Base-by-base conservation (phyloP, 768 basidiomycete genomes). In the Candolleomyces aberdarensis region DNA sequence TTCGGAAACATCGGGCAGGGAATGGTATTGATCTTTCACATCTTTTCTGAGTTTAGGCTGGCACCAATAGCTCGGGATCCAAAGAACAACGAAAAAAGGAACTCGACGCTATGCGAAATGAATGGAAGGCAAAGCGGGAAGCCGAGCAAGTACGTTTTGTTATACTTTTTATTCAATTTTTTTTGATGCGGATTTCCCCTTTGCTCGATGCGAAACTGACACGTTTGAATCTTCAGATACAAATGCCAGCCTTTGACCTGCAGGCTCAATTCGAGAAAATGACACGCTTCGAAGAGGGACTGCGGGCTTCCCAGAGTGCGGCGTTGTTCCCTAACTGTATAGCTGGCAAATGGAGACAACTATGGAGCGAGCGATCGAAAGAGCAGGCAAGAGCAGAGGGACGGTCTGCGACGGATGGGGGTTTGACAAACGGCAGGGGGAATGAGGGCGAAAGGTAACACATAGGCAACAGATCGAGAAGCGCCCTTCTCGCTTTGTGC, bases 21-120 rank as follows among this genome's bases (percentile, higher is more conserved):
- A 79, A 77, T 55, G 78, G 64, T 59, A 76, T 79, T 41, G 75
- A 82, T 10, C 75, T 71, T 15, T 79, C 82, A 31, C 80, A 80
- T 20, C 49, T 57, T 15, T 54, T 20, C 10, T 36, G 19, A 29
- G 39, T 26, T 47, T 44, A 48, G 56, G 49, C 20, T 20, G 41
- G 56, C 22, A 48, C 58, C 58, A 41, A 54, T 63, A 47, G 46
- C 60, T 62, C 40, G 61, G 62, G 36, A 43, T 65, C 79, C 59
- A 83, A 74, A 15, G 81, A 50, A 74, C 79, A 17, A 76, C 79
- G 49, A 80, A 79, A 62, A 84, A 88, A n/a, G 88, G 87, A 92
- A 60, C 66, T 91, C 65, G 79, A 86, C 66, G 83, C 77, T 67
- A 83, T 88, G 85, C 80, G 87, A 58, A 86, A 91, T 43, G 89